Evolutionary conservation across 2,329 filamentous ascomycete species (phyloP).

Genomic region (Thielaviopsis ethacetica): DNA sequence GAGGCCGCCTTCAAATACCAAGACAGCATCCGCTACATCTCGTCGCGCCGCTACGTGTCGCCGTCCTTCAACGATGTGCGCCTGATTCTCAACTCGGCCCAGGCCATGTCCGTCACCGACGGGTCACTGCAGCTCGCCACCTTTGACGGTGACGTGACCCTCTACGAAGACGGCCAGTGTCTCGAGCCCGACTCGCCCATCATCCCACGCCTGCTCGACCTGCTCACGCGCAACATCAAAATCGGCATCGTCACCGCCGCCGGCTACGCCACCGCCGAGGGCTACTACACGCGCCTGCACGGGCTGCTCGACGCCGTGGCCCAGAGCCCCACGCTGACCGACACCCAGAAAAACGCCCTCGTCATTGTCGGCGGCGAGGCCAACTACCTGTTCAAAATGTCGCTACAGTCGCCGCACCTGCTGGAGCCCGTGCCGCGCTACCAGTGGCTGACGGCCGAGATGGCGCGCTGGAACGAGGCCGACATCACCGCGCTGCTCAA

Average conservation of each 20-base stretch:
- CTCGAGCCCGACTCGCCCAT: conserved; percentile 62
- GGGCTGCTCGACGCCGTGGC: conserved; percentile 72
- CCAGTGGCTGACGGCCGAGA: conserved; percentile 62
- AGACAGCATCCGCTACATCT: conserved; percentile 73
- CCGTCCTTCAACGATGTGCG: conserved; percentile 96
- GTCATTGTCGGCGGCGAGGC: conserved; percentile 92
- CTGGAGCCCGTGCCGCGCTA: conserved; percentile 49
- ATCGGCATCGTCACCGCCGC: conserved; percentile 95
- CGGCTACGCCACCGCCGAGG: conserved; percentile 74
- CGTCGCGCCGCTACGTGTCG: conserved; percentile 77
- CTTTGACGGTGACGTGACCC: conserved; percentile 93
- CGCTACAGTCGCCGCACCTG: conserved; percentile 44
- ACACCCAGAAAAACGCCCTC: conserved; percentile 56
- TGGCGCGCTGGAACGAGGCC: conserved; percentile 58
- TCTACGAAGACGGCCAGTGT: conserved; percentile 80
- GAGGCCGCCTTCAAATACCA: conserved; percentile 87
- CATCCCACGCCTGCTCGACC: conserved; percentile 48
- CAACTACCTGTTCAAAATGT: conserved; percentile 83
- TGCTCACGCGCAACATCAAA: conserved; percentile 62
- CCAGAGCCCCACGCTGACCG: conserved; percentile 38
- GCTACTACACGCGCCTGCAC: conserved; percentile 74
- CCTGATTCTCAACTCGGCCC: conserved; percentile 83
- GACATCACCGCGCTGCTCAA: conserved; percentile 74
- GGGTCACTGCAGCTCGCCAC: conserved; percentile 71
- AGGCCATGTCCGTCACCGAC: conserved; percentile 77